Evolutionary conservation across 257 asterid genomes (phyloP).

Genomic region (Lantana camara): DNA sequence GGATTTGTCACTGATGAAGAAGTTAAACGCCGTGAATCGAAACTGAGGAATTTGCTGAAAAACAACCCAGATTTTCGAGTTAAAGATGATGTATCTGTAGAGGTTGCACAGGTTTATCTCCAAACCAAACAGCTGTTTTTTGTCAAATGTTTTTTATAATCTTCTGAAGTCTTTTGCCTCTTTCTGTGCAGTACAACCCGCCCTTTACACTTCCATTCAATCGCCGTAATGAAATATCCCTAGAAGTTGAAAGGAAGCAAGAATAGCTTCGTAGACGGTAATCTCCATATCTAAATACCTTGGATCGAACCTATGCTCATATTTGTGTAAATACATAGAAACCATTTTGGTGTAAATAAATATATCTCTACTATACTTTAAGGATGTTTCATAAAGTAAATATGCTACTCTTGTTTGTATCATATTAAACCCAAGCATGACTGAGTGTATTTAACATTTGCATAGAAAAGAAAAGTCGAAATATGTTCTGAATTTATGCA

Average conservation of each 20-base stretch:
- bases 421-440: neutral
- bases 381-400: neutral
- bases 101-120: constrained; percentile 77
- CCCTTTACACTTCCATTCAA: constrained; percentile 86
- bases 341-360: constrained; percentile 9
- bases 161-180: constrained; percentile 22
- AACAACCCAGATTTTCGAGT: constrained; percentile 53
- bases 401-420: constrained; percentile 9
- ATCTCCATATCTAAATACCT: neutral
- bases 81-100: constrained; percentile 57
- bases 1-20: constrained; percentile 84
- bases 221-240: constrained; percentile 87
- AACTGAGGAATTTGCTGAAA: constrained; percentile 49
- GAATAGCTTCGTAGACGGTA: constrained; percentile 43
- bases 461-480: neutral
- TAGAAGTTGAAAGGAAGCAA: constrained; percentile 79
- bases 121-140: neutral
- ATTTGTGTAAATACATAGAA: constrained; percentile 6
- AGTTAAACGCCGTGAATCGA: constrained; percentile 64
- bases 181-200: constrained; percentile 79
- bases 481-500: neutral
- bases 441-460: constrained; percentile 10
- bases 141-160: neutral
- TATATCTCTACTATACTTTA: neutral
- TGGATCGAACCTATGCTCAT: constrained; percentile 1